phyloP scores from a whole-genome alignment of 1,139 yeast species.

The Candida mesenterica region DNA sequence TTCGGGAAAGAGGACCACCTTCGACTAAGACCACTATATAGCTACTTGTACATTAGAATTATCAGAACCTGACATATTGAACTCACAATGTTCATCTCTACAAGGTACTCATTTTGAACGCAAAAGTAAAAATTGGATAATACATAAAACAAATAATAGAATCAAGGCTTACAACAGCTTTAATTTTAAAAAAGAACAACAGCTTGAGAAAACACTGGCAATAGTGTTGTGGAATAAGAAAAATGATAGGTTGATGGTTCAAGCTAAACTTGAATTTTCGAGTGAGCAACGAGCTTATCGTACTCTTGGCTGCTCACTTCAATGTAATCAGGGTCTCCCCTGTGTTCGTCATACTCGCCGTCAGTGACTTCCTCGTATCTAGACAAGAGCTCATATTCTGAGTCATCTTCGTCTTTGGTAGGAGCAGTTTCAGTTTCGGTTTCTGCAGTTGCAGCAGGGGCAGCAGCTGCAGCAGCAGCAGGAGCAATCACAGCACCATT shows the following conservation, averaged over 20 bases:
- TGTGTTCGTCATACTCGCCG: conserved; percentile 43
- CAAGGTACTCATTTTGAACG: neutral
- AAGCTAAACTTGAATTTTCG: conserved; percentile 3
- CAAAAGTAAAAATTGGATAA: neutral
- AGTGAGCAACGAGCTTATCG: conserved; percentile 10
- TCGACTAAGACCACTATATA: conserved; percentile 34
- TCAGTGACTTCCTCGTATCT: conserved; percentile 54
- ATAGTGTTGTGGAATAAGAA: too few species aligned
- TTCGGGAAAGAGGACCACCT: conserved; percentile 82
- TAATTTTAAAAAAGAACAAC: too few species aligned
- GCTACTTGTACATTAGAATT: neutral
- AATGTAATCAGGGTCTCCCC: conserved; percentile 49
- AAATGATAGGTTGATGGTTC: neutral
- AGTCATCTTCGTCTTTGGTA: conserved; percentile 10
- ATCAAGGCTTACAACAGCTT: neutral
- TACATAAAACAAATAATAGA: neutral
- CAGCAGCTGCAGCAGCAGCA: conserved; percentile 1
- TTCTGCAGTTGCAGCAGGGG: neutral
- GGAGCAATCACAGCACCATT: neutral
- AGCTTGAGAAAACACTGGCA: too few species aligned
- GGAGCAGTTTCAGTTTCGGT: conserved; percentile 3
- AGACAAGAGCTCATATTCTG: conserved; percentile 33
- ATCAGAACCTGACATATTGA: conserved; percentile 1
- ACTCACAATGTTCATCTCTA: conserved; percentile 1
- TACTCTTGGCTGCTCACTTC: conserved; percentile 43